A percentile compares a stretch with the other conserved stretches of the same genome.
phyloP scores from a whole-genome alignment of 768 basidiomycete species.

The Tricholoma matsutake region DNA sequence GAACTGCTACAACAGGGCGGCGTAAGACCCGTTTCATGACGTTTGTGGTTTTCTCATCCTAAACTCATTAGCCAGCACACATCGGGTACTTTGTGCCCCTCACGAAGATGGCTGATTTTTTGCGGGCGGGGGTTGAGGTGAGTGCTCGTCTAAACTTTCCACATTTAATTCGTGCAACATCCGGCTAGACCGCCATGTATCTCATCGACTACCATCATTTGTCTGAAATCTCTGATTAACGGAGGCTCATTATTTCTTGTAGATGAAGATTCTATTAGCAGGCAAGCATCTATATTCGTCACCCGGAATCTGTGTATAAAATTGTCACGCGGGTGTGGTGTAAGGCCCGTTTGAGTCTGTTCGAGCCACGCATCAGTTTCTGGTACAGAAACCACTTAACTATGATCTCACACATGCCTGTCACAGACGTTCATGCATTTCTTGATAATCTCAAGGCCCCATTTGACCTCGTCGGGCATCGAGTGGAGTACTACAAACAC shows the following conservation, averaged over 20 bases:
- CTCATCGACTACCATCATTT: background rate
- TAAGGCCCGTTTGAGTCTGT: background rate
- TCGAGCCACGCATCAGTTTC: background rate
- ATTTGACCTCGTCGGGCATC: conserved; percentile 81
- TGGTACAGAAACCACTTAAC: background rate
- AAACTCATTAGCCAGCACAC: conserved; percentile 59
- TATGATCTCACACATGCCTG: background rate
- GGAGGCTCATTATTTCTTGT: background rate
- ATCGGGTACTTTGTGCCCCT: conserved; percentile 96
- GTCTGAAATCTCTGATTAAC: background rate
- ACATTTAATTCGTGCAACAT: background rate
- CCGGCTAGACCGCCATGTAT: background rate
- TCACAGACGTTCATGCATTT: conserved; percentile 89
- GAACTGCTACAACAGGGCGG: conserved; percentile 90
- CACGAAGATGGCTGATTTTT: conserved; percentile 94
- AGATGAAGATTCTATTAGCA: conserved; percentile 81
- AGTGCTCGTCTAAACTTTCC: conserved; percentile 10
- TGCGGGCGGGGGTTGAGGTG: conserved; percentile 88
- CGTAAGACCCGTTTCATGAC: conserved; percentile 52
- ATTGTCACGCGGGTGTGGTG: background rate
- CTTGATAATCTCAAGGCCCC: conserved; percentile 97
- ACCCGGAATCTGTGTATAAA: background rate
- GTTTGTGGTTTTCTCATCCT: conserved; percentile 2
- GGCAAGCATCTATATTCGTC: conserved; percentile 37
- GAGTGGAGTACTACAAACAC: conserved; percentile 88